phyloP scores from a whole-genome alignment of 768 basidiomycete genomes.

The Calocybe gangraenosa region DNA sequence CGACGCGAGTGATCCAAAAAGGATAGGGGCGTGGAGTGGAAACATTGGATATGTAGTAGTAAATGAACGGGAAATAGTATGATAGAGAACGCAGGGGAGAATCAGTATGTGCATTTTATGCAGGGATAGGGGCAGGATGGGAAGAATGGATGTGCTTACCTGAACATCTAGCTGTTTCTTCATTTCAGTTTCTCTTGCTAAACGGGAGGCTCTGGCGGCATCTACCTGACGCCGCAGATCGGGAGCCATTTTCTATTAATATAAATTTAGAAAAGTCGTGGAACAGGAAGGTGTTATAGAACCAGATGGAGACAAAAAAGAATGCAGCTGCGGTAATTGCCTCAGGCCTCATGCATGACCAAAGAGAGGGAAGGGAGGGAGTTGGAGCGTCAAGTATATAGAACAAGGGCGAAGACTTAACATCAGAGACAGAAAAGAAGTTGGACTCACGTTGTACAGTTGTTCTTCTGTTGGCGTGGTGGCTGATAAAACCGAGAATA shows the following conservation, averaged over 20 bases:
- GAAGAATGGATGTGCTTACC: slow-evolving; percentile 28
- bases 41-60: not conserved
- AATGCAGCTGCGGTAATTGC: slow-evolving; percentile 1
- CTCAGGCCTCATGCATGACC: not conserved
- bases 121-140: not conserved
- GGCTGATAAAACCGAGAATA: slow-evolving; percentile 26
- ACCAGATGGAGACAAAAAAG: slow-evolving; percentile 1
- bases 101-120: not conserved
- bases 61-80: not conserved
- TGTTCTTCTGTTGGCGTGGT: slow-evolving; percentile 52
- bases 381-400: too few relatives aligned
- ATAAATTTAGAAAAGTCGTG: slow-evolving; percentile 8
- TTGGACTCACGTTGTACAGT: slow-evolving; percentile 44
- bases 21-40: slow-evolving; percentile 5
- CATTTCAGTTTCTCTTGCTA: slow-evolving; percentile 50
- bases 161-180: slow-evolving; percentile 49
- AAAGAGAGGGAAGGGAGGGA: too few relatives aligned
- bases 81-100: not conserved
- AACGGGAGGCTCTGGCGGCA: slow-evolving; percentile 46
- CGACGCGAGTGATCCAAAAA: slow-evolving; percentile 2
- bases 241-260: slow-evolving; percentile 54
- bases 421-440: slow-evolving; percentile 14
- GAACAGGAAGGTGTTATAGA: not conserved
- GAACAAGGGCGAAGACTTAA: slow-evolving; percentile 6
- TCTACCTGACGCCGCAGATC: slow-evolving; percentile 64